These are phyloP conservation scores for Tetrapisispora arboricola DNA, from an alignment of 805 yeast genomes.

Conservation along the genomic window DNA sequence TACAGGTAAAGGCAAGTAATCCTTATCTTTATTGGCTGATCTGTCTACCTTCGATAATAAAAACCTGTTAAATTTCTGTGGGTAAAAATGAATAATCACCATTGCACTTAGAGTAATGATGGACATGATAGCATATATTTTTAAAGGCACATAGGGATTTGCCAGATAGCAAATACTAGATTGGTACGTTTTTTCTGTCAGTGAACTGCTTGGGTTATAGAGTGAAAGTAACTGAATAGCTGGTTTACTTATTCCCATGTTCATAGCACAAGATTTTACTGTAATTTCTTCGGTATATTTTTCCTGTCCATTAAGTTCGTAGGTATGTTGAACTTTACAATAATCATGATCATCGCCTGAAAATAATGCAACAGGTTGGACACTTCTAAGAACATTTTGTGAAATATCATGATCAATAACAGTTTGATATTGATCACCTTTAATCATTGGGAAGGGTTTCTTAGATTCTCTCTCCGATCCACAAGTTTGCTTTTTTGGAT, in stretches of 20 bases:
- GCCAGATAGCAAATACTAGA: conserved; percentile 51
- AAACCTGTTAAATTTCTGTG: conserved; percentile 19
- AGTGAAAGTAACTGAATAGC: conserved; percentile 78
- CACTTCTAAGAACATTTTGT: conserved; percentile 42
- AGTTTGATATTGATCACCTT: conserved; percentile 84
- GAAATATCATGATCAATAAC: conserved; percentile 59
- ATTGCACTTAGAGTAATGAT: conserved; percentile 13
- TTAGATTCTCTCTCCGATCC: conserved; percentile 68
- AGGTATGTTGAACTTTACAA: conserved; percentile 60
- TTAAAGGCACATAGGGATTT: conserved; percentile 38
- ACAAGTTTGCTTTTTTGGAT: conserved; percentile 52
- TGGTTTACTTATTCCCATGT: conserved; percentile 79
- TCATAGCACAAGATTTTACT: conserved; percentile 84
- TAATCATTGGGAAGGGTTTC: conserved; percentile 52
- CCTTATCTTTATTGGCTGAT: not conserved
- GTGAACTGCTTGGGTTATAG: conserved; percentile 32
- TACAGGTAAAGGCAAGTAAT: conserved; percentile 16
- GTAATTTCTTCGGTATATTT: conserved; percentile 59
- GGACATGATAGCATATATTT: conserved; percentile 25
- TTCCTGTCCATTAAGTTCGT: conserved; percentile 16
- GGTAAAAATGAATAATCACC: conserved; percentile 21
- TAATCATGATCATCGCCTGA: conserved; percentile 98
- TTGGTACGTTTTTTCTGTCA: conserved; percentile 23
- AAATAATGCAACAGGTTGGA: conserved; percentile 62
- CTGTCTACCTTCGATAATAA: conserved; percentile 7